Evolutionary conservation across 2,329 filamentous ascomycete species (phyloP), one percentile per base, ranked within the genome.

Genomic region (Cytospora piceae): DNA sequence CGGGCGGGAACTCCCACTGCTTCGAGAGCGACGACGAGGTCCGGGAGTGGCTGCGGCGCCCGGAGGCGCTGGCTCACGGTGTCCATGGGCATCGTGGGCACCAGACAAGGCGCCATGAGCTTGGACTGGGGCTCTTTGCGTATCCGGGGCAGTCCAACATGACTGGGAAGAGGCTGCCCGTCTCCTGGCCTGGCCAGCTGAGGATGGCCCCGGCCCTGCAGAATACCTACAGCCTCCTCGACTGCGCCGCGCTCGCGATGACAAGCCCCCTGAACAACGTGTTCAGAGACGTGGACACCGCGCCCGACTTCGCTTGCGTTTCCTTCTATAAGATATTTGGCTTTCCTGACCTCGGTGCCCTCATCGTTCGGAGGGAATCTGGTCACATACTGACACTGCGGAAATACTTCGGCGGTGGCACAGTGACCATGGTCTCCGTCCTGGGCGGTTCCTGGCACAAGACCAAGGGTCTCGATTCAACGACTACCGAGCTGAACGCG

Each of bases 131-230:
- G 1, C 72, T 85, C 3, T 87, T 91, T 69, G 87, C 87, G 24
- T 91, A 87, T 72, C 87, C 89, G 4, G 88, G 85, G 0, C 89
- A 91, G 73, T 90, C 87, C 32, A 91, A 91, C 72, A 87, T 91
- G 81, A 88, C 86, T 53, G 89, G 89, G 9, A 80, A 85, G 24
- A 81, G 88, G 65, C 76, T 90, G 52, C 87, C 88, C 4, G 75
- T 86, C 32, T 74, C 77, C 0, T 91, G 88, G 88, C 75, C 79
- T 14, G 75, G 77, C 20, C 72, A 72, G 62, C 71, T 78, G 32
- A 74, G 81, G 31, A 67, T 72, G 32, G 73, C 73, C 3, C 71
- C 72, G 27, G 68, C 71, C 37, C 64, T 77, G 59, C 74, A 75
- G 61, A 78, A 77, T 63, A 79, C 77, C 12, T 83, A 87, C 72